Base-by-base conservation (phyloP, 495 filamentous ascomycete genomes). In the Recurvomyces mirabilis region DNA sequence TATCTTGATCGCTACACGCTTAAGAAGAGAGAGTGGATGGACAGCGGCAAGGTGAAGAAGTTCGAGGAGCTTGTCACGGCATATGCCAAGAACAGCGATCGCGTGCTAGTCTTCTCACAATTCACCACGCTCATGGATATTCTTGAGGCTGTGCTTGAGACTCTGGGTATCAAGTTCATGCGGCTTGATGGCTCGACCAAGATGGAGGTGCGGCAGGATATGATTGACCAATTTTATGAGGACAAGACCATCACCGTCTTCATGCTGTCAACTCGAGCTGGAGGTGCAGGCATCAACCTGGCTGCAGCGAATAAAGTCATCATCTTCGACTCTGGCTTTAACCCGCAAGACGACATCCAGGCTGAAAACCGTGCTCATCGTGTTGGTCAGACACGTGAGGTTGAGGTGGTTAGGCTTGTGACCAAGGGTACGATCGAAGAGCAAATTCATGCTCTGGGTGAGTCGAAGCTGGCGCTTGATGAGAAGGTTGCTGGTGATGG, bases 361-460 rank as follows among this genome's bases (percentile, higher is more conserved):
- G 91, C 91, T 0, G 88, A 94, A 64, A 95, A 98, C 58, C 82
- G 91, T 15, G 91, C 91, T 1, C 91, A 98, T 65, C 78, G 91
- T 3, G 84, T 98, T 10, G 93, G 91, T 1, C 91, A 98, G 61
- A 87, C 72, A 7, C 66, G 83, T 20, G 82, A 87, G 14, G 91
- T 98, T 1, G 91, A 96, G 55, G 79, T 98, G 38, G 66, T 81
- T 39, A 72, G 84, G 33, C 70, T 98, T 5, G 80, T 98, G 43
- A 87, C 82, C 2, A 73, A 72, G 38, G 79, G 73, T 43, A 94
- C 89, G 0, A 83, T 98, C 37, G 91, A 98, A 60, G 86, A 95
- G 62, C 82, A 94, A 41, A 94, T 98, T 20, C 78, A 85, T 56
- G 78, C 81, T 14, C 71, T 95, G 0, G 89, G 91, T 12, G 75